phyloP scores from a whole-genome alignment of 2,329 filamentous ascomycete species.

The Colletotrichum lini region DNA sequence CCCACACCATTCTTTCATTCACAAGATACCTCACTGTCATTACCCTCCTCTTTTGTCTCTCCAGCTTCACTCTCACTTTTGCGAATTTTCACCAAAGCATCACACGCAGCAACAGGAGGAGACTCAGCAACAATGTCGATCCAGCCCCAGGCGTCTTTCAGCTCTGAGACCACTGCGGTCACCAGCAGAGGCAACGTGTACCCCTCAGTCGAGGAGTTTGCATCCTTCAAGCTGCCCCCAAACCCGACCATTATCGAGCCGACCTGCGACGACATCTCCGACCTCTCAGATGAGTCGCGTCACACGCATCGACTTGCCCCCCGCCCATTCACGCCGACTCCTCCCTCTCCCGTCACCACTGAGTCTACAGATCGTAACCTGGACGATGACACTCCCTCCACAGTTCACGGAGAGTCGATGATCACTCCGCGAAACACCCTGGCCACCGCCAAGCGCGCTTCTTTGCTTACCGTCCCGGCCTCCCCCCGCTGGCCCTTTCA shows the following conservation, averaged over 20 bases:
- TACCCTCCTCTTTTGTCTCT: not conserved
- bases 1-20: not conserved
- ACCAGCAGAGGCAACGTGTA: slow-evolving; percentile 11
- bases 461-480: not conserved
- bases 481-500: slow-evolving; percentile 39
- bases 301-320: not conserved
- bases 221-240: slow-evolving; percentile 24
- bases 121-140: slow-evolving; percentile 10
- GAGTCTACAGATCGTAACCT: slow-evolving; percentile 24
- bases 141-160: slow-evolving; percentile 26
- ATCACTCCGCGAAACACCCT: slow-evolving; percentile 20
- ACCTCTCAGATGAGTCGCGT: not conserved
- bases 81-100: no score
- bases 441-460: not conserved
- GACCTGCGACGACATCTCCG: not conserved
- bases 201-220: slow-evolving; percentile 25
- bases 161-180: slow-evolving; percentile 26
- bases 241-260: not conserved
- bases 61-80: not conserved
- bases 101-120: no score
- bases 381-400: slow-evolving; percentile 23
- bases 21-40: not conserved
- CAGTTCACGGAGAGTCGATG: slow-evolving; percentile 31
- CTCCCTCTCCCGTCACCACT: slow-evolving; percentile 26
- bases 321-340: slow-evolving; percentile 16